A percentile compares a stretch with the other conserved stretches of the same genome.
These are phyloP conservation scores for Calophaca sinica DNA, from an alignment of 306 rosid species.

Conservation along the genomic window DNA sequence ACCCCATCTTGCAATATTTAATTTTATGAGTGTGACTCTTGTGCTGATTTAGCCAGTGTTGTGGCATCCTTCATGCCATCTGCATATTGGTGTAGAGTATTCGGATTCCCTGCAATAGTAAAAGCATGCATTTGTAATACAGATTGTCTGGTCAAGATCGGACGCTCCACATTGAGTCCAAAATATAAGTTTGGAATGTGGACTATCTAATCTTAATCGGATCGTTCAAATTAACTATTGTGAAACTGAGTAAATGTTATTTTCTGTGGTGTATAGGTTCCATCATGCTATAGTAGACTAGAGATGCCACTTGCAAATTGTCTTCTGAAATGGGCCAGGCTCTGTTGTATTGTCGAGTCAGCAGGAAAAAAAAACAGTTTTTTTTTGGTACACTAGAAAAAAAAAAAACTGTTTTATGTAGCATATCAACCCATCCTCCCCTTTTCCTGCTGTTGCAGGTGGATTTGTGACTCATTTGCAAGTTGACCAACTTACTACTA, in stretches of 20 bases:
- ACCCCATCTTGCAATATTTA: slow-evolving; percentile 15
- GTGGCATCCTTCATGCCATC: neutral
- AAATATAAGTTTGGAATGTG: no score
- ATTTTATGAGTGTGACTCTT: neutral
- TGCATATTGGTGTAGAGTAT: no score
- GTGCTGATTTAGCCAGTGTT: neutral
- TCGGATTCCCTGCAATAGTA: no score
- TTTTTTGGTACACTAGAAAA: no score
- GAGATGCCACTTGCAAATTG: slow-evolving; percentile 23
- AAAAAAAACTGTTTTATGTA: slow-evolving; percentile 2
- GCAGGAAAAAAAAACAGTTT: neutral
- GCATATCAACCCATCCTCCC: slow-evolving; percentile 38
- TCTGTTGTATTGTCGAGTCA: slow-evolving; percentile 13
- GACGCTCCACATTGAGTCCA: no score
- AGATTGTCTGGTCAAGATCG: no score
- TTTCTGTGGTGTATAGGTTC: no score
- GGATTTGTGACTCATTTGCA: slow-evolving; percentile 47
- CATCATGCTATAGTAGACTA: neutral
- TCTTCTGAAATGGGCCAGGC: slow-evolving; percentile 37
- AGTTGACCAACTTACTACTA: slow-evolving; percentile 36
- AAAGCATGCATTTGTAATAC: no score
- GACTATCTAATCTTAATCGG: no score
- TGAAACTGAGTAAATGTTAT: no score
- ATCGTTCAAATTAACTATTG: no score
- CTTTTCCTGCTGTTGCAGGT: slow-evolving; percentile 40